These are phyloP conservation scores for Paramecium bursaria DNA, from an alignment of 73 alveolate species.

Conservation along the genomic window DNA sequence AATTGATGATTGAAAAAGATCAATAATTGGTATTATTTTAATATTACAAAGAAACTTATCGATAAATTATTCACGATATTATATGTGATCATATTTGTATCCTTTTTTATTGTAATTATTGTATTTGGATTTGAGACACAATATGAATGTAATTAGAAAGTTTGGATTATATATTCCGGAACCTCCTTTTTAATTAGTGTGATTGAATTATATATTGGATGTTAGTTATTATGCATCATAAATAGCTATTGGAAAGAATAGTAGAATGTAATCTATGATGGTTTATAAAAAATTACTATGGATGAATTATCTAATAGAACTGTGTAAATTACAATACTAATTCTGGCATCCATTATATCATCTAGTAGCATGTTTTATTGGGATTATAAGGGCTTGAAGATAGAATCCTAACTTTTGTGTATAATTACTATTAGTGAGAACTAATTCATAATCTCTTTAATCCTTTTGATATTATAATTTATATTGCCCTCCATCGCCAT, in stretches of 20 bases:
- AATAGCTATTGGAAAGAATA: not conserved
- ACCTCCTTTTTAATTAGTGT: not conserved
- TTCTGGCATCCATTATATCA: not conserved
- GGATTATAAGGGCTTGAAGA: not conserved
- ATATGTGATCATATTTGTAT: not conserved
- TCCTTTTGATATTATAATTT: no score
- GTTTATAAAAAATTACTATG: not conserved
- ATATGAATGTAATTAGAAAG: constrained; percentile 15
- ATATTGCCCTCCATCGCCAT: not conserved
- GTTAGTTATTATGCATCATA: not conserved
- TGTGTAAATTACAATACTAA: not conserved
- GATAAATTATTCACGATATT: not conserved
- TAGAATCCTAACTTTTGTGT: not conserved
- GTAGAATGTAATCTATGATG: not conserved
- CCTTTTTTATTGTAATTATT: not conserved
- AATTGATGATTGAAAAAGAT: constrained; percentile 26
- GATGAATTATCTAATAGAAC: not conserved
- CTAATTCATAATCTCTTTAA: not conserved
- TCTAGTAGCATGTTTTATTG: not conserved
- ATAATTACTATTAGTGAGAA: no score
- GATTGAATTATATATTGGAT: not conserved
- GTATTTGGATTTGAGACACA: not conserved
- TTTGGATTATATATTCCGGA: constrained; percentile 24
- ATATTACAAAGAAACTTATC: not conserved
- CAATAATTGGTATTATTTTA: not conserved